phyloP scores from a whole-genome alignment of 2,329 filamentous ascomycete species.

The Alternaria consortialis region DNA sequence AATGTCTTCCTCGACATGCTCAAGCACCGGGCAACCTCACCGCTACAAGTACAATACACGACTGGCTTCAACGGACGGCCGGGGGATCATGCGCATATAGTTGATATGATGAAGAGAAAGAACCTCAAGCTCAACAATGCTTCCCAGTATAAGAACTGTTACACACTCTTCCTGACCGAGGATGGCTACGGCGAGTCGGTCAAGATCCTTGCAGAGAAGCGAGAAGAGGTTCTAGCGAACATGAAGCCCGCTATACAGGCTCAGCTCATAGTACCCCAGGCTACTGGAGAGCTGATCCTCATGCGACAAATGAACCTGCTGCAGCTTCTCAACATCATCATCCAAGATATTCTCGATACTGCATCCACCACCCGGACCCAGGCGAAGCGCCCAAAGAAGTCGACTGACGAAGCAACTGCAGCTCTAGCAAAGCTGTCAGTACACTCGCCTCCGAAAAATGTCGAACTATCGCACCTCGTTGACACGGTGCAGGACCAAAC shows the following conservation, averaged over 20 bases:
- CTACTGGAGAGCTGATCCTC: slow-evolving; percentile 49
- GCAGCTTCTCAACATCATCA: slow-evolving; percentile 53
- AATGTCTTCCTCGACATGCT: slow-evolving; percentile 51
- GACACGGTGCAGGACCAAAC: background rate
- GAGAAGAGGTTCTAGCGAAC: slow-evolving; percentile 26
- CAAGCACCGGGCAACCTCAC: slow-evolving; percentile 49
- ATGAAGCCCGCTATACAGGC: slow-evolving; percentile 29
- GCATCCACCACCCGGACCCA: slow-evolving; percentile 46
- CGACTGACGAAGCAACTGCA: slow-evolving; percentile 35
- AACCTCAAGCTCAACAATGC: slow-evolving; percentile 43
- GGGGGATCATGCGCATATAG: slow-evolving; percentile 52
- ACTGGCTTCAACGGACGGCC: slow-evolving; percentile 39
- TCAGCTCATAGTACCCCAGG: slow-evolving; percentile 31
- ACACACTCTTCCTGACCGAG: slow-evolving; percentile 50
- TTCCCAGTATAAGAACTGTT: slow-evolving; percentile 41
- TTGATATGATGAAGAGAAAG: slow-evolving; percentile 45
- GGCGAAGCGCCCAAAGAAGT: slow-evolving; percentile 37
- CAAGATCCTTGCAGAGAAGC: slow-evolving; percentile 28
- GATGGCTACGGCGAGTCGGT: slow-evolving; percentile 52
- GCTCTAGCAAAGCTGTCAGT: slow-evolving; percentile 50
- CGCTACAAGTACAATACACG: slow-evolving; percentile 17
- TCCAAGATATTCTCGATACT: slow-evolving; percentile 56
- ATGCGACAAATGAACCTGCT: slow-evolving; percentile 52
- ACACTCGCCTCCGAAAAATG: slow-evolving; percentile 11
- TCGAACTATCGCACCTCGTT: slow-evolving; percentile 34